Evolutionary conservation across 176 grass and related monocot species (phyloP), one percentile per base, ranked within the genome.

Genomic region (Zizania latifolia): DNA sequence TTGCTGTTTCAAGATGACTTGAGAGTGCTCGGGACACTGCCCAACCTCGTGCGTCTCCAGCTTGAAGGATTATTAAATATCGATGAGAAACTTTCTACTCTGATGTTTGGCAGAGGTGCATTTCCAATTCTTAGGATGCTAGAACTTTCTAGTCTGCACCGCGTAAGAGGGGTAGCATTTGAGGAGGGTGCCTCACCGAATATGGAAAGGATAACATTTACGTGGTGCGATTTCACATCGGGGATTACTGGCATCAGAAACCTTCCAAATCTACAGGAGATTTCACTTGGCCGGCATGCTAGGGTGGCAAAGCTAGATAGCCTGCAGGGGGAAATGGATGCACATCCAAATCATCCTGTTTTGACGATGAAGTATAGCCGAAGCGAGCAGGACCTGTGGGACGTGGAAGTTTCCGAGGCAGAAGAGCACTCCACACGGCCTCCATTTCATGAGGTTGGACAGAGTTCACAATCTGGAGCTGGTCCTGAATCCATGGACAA

Each of bases 31-130:
- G 67, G 40, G 21, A 40, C 19, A 19, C 40, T 71, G 5, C 78
- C 78, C 15, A 71, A 62, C 9, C 56, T 71, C n/a, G 21, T n/a
- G 40, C 1, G 11, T 10, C 19, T 81, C 9, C 0, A 0, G 37
- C 3, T 81, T 30, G 0, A 0, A n/a, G n/a, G n/a, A n/a, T n/a
- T 0, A 0, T 0, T 30, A n/a, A 29, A 72, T 29, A 3, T 0
- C 14, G 67, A 31, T 0, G 0, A 53, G 21, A 27, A 51, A 28
- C n/a, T n/a, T n/a, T n/a, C n/a, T n/a, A n/a, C n/a, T n/a, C 3
- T 81, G 10, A 16, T 36, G 43, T 72, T 81, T 9, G 0, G 6
- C 12, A 7, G 0, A 0, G 57, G 31, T n/a, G 16, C 41, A 51
- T 81, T 72, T 30, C 56, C 9, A 36, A 15, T 19, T 10, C 56